Percentiles rank a stretch among this genome's conserved stretches.
These are phyloP conservation scores for Umbelopsis vinacea DNA, from an alignment of 192 early-diverging fungal species.

Conservation along the genomic window DNA sequence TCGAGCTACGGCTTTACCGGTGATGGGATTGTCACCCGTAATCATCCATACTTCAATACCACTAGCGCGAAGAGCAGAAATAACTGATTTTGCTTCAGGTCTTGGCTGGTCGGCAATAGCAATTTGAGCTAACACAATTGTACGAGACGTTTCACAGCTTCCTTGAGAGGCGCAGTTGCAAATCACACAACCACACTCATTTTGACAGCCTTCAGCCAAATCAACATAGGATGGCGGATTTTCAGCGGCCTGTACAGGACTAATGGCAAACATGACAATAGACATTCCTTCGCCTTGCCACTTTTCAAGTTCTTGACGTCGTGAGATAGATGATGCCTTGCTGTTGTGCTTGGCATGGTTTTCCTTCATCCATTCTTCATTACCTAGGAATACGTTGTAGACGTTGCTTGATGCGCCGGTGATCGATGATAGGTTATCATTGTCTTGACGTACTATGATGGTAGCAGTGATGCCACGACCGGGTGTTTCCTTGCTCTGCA, in stretches of 20 bases:
- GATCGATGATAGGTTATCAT: slow-evolving; percentile 7
- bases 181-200: slow-evolving; percentile 42
- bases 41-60: slow-evolving; percentile 80
- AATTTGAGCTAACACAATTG: slow-evolving; percentile 54
- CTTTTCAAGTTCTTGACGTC: slow-evolving; percentile 32
- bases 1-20: slow-evolving; percentile 64
- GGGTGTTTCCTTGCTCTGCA: slow-evolving; percentile 62
- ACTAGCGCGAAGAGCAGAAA: slow-evolving; percentile 48
- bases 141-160: slow-evolving; percentile 35
- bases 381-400: slow-evolving; percentile 61
- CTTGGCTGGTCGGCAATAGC: slow-evolving; percentile 63
- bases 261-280: slow-evolving; percentile 57
- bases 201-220: slow-evolving; percentile 23
- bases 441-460: slow-evolving; percentile 40
- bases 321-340: slow-evolving; percentile 19
- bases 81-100: slow-evolving; percentile 57
- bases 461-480: slow-evolving; percentile 67
- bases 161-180: slow-evolving; percentile 32
- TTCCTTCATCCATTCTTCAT: slow-evolving; percentile 67
- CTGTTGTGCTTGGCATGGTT: slow-evolving; percentile 48
- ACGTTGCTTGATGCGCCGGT: slow-evolving; percentile 41
- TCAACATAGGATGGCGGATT: neutral
- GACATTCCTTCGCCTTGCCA: slow-evolving; percentile 67
- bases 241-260: slow-evolving; percentile 34
- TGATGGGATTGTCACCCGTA: slow-evolving; percentile 73